A percentile compares a stretch with the other conserved stretches of the same genome.
Evolutionary conservation across 331 rosid species (phyloP).

Genomic region (Telfairia occidentalis): DNA sequence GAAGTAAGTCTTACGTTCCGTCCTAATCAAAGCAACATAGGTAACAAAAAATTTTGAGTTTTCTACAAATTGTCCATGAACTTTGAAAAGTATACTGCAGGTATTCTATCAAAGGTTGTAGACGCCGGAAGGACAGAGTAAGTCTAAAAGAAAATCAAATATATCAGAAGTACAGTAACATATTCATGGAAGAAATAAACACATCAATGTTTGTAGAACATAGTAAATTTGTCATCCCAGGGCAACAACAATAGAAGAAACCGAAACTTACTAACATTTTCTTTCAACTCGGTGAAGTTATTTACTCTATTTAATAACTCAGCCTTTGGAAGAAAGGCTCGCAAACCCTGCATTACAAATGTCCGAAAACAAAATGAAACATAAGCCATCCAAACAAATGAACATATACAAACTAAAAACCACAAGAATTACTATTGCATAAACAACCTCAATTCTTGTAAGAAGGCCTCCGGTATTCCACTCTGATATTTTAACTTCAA

Average conservation of each 20-base stretch:
- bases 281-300: slow-evolving; percentile 66
- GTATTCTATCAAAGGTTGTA: background rate
- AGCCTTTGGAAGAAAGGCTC: slow-evolving; percentile 71
- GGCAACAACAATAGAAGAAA: background rate
- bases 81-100: background rate
- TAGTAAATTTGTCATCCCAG: background rate
- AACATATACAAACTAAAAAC: slow-evolving; percentile 9
- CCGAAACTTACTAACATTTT: slow-evolving; percentile 38
- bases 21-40: background rate
- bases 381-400: slow-evolving; percentile 1
- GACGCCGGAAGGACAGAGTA: background rate
- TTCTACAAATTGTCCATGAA: background rate
- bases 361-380: background rate
- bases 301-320: slow-evolving; percentile 58
- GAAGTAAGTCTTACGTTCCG: background rate
- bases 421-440: slow-evolving; percentile 10
- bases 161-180: background rate
- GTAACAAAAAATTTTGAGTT: background rate
- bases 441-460: slow-evolving; percentile 64
- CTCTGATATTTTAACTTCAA: slow-evolving; percentile 59
- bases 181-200: background rate
- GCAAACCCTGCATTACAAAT: slow-evolving; percentile 56
- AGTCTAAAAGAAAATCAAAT: background rate
- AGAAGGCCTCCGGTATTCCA: slow-evolving; percentile 91
- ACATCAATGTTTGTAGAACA: background rate